phyloP scores from a whole-genome alignment of 2,329 filamentous ascomycete genomes.

The Xylogone sp. region DNA sequence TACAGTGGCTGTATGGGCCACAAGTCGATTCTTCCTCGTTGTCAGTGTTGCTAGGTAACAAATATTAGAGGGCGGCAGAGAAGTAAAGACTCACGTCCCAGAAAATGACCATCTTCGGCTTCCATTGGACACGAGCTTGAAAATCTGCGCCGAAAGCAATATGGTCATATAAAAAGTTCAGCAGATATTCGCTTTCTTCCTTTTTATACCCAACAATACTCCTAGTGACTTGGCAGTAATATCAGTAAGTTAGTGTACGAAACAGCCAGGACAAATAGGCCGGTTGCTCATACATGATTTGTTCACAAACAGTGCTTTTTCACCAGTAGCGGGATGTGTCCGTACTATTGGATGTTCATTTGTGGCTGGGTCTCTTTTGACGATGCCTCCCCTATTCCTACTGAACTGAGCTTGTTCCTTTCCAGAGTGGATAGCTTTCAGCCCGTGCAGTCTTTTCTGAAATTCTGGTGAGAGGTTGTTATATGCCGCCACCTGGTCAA shows the following conservation, averaged over 20 bases:
- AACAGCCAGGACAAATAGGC: too few relatives aligned
- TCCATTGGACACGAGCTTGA: conserved; percentile 74
- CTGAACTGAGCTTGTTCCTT: conserved; percentile 52
- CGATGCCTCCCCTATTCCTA: conserved; percentile 51
- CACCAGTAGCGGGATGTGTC: conserved; percentile 68
- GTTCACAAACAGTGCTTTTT: conserved; percentile 71
- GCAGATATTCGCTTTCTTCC: conserved; percentile 74
- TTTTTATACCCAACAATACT: conserved; percentile 80
- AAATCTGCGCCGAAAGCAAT: conserved; percentile 69
- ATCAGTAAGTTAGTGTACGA: too few relatives aligned
- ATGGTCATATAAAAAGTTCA: conserved; percentile 76
- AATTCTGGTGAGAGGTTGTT: conserved; percentile 31
- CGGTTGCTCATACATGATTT: conserved; percentile 20
- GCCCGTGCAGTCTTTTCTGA: conserved; percentile 47
- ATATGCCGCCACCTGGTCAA: conserved; percentile 66
- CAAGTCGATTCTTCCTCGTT: background rate
- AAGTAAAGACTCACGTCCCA: conserved; percentile 66
- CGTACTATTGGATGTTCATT: conserved; percentile 64
- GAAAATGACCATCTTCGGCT: conserved; percentile 73
- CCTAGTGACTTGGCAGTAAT: conserved; percentile 58
- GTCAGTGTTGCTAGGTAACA: background rate
- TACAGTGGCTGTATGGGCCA: background rate
- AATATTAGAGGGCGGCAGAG: too few relatives aligned
- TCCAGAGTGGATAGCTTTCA: conserved; percentile 59
- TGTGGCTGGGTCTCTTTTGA: conserved; percentile 60